phyloP scores from a whole-genome alignment of 2,329 filamentous ascomycete species.

The Rachicladosporium sp. region DNA sequence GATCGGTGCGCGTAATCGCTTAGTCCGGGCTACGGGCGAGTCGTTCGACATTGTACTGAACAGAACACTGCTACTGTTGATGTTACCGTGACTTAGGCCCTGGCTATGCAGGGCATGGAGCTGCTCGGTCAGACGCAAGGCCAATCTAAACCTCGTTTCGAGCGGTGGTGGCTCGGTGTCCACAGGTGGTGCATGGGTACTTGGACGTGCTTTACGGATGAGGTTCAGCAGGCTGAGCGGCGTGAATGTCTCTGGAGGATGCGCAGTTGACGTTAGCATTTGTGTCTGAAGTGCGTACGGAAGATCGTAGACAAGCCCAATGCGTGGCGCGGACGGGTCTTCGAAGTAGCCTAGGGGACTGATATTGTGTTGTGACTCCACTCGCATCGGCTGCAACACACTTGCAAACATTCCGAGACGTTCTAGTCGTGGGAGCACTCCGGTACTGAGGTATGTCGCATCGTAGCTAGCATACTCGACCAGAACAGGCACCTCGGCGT shows the following conservation, averaged over 20 bases:
- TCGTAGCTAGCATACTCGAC: conserved; percentile 55
- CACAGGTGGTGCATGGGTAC: conserved; percentile 25
- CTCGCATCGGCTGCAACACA: too few species aligned
- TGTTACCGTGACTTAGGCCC: conserved; percentile 57
- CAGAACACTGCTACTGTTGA: conserved; percentile 54
- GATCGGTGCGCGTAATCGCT: conserved; percentile 56
- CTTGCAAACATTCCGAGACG: conserved; percentile 32
- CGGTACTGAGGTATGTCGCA: conserved; percentile 33
- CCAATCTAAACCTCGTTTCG: conserved; percentile 65
- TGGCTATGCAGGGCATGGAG: conserved; percentile 62
- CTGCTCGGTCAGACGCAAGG: conserved; percentile 58
- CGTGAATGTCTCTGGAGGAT: conserved; percentile 12
- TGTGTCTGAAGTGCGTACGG: conserved; percentile 40
- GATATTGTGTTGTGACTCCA: conserved; percentile 29
- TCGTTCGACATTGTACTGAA: conserved; percentile 43
- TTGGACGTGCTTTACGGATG: conserved; percentile 33
- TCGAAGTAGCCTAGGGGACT: conserved; percentile 62
- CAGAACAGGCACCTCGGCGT: conserved; percentile 42
- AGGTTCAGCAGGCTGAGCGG: conserved; percentile 36
- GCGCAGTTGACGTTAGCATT: conserved; percentile 42
- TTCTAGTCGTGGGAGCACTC: conserved; percentile 34
- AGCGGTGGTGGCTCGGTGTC: conserved; percentile 45
- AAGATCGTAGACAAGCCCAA: conserved; percentile 65
- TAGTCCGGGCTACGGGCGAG: conserved; percentile 30
- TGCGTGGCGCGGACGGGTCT: conserved; percentile 54